Percentiles rank a stretch among this genome's conserved stretches.
Conservation (phyloP, 2,329 filamentous ascomycete species). For the Hypocreales sp. region DNA sequence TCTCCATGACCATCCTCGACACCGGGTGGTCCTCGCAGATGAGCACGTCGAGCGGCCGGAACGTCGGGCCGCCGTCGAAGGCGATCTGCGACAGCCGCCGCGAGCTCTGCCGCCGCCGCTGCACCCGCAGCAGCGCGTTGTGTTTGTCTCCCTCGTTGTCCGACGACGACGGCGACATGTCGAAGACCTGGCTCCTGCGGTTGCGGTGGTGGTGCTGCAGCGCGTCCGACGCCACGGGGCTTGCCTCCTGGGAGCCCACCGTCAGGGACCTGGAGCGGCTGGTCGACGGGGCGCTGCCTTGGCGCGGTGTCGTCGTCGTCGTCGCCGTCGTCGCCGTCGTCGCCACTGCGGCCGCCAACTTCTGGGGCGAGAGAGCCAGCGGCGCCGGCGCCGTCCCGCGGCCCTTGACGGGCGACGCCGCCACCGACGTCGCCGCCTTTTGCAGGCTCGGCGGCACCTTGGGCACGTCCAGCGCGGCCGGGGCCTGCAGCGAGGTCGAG, state of each 20-base stretch:
- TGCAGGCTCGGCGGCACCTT: constrained; percentile 44
- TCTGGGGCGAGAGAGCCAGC: constrained; percentile 46
- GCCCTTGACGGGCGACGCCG: constrained; percentile 40
- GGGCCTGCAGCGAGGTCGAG: constrained; percentile 55
- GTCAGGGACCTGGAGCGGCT: constrained; percentile 75
- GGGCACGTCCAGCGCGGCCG: constrained; percentile 55
- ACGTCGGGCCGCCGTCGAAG: constrained; percentile 67
- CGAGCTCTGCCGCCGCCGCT: constrained; percentile 90
- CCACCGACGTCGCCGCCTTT: constrained; percentile 40
- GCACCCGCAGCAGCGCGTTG: constrained; percentile 79
- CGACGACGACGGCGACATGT: constrained; percentile 92
- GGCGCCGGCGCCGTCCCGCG: constrained; percentile 34
- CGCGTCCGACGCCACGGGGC: constrained; percentile 52
- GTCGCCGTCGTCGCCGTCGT: too few relatives aligned
- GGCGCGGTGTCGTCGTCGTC: constrained; percentile 50
- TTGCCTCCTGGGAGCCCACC: constrained; percentile 85
- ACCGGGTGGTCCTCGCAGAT: constrained; percentile 98
- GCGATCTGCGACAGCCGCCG: constrained; percentile 84
- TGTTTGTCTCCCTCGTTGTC: constrained; percentile 93
- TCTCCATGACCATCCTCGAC: constrained; percentile 97
- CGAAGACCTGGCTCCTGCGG: constrained; percentile 83
- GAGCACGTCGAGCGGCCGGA: constrained; percentile 81
- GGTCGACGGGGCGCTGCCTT: constrained; percentile 43
- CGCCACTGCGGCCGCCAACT: constrained; percentile 36
- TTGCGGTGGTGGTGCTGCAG: constrained; percentile 70